Evolutionary conservation across 1,284 basidiomycete species (phyloP).

Genomic region (Ustilago xerochloae): DNA sequence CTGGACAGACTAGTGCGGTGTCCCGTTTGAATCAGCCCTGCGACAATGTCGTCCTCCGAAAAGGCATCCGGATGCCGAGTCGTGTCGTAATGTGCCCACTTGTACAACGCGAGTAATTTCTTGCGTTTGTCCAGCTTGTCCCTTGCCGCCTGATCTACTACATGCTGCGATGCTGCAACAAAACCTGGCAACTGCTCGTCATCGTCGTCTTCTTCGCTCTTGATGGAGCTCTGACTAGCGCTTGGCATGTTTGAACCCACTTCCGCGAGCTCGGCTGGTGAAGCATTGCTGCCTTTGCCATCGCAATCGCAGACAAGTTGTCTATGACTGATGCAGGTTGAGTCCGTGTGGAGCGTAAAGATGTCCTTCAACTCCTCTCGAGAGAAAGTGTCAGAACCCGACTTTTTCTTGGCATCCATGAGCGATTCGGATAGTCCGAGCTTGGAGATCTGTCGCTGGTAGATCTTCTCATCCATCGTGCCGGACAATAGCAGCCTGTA

Average conservation of each 20-base stretch:
- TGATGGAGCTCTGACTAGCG: slow-evolving; percentile 17
- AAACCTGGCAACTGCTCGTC: slow-evolving; percentile 38
- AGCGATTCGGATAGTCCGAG: slow-evolving; percentile 78
- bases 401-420: slow-evolving; percentile 68
- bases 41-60: slow-evolving; percentile 34
- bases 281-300: slow-evolving; percentile 46
- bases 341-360: slow-evolving; percentile 84
- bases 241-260: neutral
- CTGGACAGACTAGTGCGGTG: neutral
- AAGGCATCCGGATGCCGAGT: slow-evolving; percentile 33
- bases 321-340: slow-evolving; percentile 88
- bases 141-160: slow-evolving; percentile 17
- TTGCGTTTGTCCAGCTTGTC: slow-evolving; percentile 75
- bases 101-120: slow-evolving; percentile 82
- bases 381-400: slow-evolving; percentile 53
- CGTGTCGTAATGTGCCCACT: slow-evolving; percentile 85
- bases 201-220: slow-evolving; percentile 28
- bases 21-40: slow-evolving; percentile 14
- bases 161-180: slow-evolving; percentile 53
- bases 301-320: slow-evolving; percentile 66
- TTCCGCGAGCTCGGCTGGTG: neutral
- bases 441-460: slow-evolving; percentile 92
- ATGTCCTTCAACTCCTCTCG: slow-evolving; percentile 75
- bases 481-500: slow-evolving; percentile 80
- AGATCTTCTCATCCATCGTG: slow-evolving; percentile 69